Base-by-base conservation (phyloP, 305 asterid genomes). In the Fraxinus paxiana region DNA sequence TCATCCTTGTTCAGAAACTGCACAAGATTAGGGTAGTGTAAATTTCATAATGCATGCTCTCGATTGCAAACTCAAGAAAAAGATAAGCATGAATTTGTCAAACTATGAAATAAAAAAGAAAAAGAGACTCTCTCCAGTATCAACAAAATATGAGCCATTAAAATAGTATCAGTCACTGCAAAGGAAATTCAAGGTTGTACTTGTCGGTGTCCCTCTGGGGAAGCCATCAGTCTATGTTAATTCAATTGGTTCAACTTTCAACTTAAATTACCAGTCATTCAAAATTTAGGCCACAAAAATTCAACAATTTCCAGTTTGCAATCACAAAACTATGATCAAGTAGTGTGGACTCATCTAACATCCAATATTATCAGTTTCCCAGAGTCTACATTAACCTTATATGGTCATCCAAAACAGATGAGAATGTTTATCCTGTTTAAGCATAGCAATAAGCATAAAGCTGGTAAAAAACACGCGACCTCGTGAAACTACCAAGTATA, bases 1-100 rank as follows among this genome's bases (percentile, higher is more conserved):
- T 91, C 98, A 38, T 93, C 91, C 94, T 90, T 90, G 92, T 90
- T 93, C 92, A 93, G 76, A 84, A 92, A 95, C 97, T 94, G 96
- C 92, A 83, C 81, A 79, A 83, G 63, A 35, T 13, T 4, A 80
- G 37, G 74, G 77, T 1, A 77, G 61, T 70, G 28, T n/a, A 70
- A 30, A 34, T 3, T 75, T 33, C 43, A 35, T 26, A 22, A 20
- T 7, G 79, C 78, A 7, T 72, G 41, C 7, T 51, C 46, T 51
- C 41, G 10, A 31, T 37, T 72, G 28, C 24, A 35, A 2, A 41
- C 30, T 51, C 35, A 74, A 34, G 80, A 22, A 63, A 24, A 48
- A 13, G 26, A 18, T 0, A 4, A 3, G 9, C 48, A 30, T 56
- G 20, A 38, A 28, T 75, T 24, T 46, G 26, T 17, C 46, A 0